Percentiles rank a stretch among this genome's conserved stretches.
phyloP scores from a whole-genome alignment of 139 green algal genomes.

The Auxenochlorella pyrenoidosa region DNA sequence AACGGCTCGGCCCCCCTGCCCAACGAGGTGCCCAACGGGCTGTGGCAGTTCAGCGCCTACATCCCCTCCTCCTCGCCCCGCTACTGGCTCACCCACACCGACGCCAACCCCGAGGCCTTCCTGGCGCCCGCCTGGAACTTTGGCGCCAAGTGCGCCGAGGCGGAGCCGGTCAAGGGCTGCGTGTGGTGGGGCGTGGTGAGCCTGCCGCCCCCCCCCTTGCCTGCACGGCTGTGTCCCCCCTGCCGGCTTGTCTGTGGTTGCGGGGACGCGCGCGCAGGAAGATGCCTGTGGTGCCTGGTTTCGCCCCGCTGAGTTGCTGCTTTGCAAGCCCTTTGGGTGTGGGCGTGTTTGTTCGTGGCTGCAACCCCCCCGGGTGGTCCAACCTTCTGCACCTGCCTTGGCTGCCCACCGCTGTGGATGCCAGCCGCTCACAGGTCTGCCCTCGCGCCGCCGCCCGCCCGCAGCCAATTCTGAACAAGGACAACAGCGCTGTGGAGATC shows the following conservation, averaged over 20 bases:
- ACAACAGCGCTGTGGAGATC: background rate
- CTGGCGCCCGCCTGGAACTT: background rate
- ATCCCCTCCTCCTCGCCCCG: background rate
- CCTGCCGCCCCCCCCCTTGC: background rate
- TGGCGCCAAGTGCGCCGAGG: background rate
- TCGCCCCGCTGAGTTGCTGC: too few species aligned
- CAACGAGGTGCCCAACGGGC: constrained; percentile 1
- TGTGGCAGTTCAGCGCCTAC: constrained; percentile 9
- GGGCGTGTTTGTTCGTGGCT: too few species aligned
- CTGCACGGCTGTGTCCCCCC: background rate
- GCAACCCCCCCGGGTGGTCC: too few species aligned
- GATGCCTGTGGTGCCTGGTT: too few species aligned
- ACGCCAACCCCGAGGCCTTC: background rate
- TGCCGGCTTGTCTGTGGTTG: too few species aligned
- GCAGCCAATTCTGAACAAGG: background rate
- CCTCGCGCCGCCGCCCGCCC: too few species aligned
- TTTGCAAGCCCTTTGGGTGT: too few species aligned
- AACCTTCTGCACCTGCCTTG: too few species aligned
- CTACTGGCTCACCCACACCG: background rate
- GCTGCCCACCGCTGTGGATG: too few species aligned
- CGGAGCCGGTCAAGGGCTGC: background rate
- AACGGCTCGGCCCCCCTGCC: background rate
- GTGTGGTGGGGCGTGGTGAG: constrained; percentile 32
- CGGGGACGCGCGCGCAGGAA: too few species aligned
- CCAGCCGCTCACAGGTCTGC: too few species aligned